Percentiles rank a stretch among this genome's conserved stretches.
Evolutionary conservation across 164 flowering plant genomes (phyloP).

Genomic region (Annona cherimola): DNA sequence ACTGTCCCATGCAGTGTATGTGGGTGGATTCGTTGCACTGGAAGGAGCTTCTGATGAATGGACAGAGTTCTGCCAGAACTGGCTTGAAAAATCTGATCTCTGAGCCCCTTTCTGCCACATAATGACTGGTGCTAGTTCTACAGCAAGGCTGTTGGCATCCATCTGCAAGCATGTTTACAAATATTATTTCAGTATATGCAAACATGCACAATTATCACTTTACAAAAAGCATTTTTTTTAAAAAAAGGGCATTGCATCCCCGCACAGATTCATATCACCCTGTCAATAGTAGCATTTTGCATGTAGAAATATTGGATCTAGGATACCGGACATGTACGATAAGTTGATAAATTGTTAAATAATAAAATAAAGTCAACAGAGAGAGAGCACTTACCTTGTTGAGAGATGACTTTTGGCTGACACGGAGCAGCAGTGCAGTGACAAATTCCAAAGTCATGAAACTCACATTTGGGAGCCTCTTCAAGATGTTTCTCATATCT

Average conservation of each 20-base stretch:
- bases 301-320: too few species aligned
- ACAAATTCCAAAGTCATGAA: constrained; percentile 79
- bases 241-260: too few species aligned
- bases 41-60: constrained; percentile 29
- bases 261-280: too few species aligned
- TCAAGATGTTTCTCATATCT: constrained; percentile 56
- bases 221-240: too few species aligned
- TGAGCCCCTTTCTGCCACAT: constrained; percentile 64
- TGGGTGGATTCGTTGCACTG: constrained; percentile 27
- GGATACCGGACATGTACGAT: too few species aligned
- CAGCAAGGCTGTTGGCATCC: constrained; percentile 79
- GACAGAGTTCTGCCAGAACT: constrained; percentile 36
- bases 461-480: constrained; percentile 78
- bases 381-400: constrained; percentile 53
- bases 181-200: too few species aligned
- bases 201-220: too few species aligned
- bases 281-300: too few species aligned
- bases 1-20: constrained; percentile 55
- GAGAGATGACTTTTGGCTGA: constrained; percentile 80
- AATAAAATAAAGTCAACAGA: not conserved
- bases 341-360: too few species aligned
- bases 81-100: constrained; percentile 49
- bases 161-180: constrained; percentile 37
- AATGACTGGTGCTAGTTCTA: constrained; percentile 81
- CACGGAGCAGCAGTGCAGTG: constrained; percentile 75